Percentiles rank a stretch among this genome's conserved stretches.
Evolutionary conservation across 2,329 filamentous ascomycete species (phyloP).

Genomic region (Corynespora cassiicola): DNA sequence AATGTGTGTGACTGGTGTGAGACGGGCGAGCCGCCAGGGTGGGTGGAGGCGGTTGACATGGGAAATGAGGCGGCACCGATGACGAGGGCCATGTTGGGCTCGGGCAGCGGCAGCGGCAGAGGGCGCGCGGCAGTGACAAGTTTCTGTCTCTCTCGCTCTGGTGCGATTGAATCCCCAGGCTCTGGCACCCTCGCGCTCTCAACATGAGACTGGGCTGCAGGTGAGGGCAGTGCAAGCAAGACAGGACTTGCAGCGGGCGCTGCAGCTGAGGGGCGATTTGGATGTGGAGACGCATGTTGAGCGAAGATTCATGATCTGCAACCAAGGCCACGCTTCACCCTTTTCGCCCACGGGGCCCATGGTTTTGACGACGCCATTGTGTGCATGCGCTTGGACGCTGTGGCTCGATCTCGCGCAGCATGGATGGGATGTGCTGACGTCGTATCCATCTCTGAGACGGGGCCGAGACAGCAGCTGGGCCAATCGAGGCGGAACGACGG

Average conservation of each 20-base stretch:
- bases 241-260: conserved; percentile 1
- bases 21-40: conserved; percentile 19
- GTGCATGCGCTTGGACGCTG: conserved; percentile 34
- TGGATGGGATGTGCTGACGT: conserved; percentile 27
- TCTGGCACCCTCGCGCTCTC: too few relatives aligned
- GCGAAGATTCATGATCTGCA: conserved; percentile 30
- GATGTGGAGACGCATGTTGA: conserved; percentile 13
- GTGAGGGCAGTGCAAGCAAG: too few relatives aligned
- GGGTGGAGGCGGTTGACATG: conserved; percentile 15
- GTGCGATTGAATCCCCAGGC: too few relatives aligned
- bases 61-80: conserved; percentile 15
- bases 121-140: not conserved
- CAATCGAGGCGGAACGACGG: conserved; percentile 22
- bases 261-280: too few relatives aligned
- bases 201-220: conserved; percentile 18
- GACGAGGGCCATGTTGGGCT: conserved; percentile 8
- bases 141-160: too few relatives aligned
- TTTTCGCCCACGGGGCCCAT: conserved; percentile 12
- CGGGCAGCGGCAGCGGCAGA: too few relatives aligned
- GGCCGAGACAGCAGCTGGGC: conserved; percentile 35
- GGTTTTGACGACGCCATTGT: conserved; percentile 17
- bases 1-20: conserved; percentile 22
- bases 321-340: conserved; percentile 22
- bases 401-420: conserved; percentile 22
- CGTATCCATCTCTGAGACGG: conserved; percentile 35